Conservation (phyloP, 1,139 yeast genomes). For the Wickerhamomyces sp. region DNA sequence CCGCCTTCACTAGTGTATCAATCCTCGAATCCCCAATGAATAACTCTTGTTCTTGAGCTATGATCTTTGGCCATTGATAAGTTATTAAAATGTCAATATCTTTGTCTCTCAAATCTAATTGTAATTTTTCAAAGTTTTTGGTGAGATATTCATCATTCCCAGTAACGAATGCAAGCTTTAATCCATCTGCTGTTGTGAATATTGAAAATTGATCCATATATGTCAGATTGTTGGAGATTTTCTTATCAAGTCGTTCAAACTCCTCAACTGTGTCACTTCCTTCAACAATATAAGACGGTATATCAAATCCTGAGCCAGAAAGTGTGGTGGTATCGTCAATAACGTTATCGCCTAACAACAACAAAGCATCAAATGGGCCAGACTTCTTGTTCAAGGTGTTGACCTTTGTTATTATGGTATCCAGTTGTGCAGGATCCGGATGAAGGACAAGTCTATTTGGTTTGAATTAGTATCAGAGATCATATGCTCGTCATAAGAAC, state of each 20-base stretch:
- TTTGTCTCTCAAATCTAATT: conserved; percentile 16
- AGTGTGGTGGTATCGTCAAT: conserved; percentile 13
- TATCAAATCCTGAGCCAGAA: conserved; percentile 23
- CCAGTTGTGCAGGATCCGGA: conserved; percentile 13
- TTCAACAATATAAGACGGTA: conserved; percentile 31
- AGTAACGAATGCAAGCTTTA: conserved; percentile 42
- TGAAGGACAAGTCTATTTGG: conserved; percentile 13
- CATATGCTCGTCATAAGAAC: neutral
- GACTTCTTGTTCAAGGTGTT: conserved; percentile 47
- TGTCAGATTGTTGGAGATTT: conserved; percentile 17
- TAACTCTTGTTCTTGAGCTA: conserved; percentile 35
- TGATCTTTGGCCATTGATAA: conserved; percentile 55
- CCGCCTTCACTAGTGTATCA: conserved; percentile 39
- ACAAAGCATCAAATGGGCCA: conserved; percentile 59
- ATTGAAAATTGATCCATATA: conserved; percentile 33
- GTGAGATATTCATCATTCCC: conserved; percentile 25
- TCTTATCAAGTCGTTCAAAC: neutral
- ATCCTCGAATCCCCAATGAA: conserved; percentile 30
- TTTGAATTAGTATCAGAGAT: neutral
- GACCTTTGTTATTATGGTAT: conserved; percentile 32
- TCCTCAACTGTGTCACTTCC: conserved; percentile 4
- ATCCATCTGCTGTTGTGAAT: conserved; percentile 38
- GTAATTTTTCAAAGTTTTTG: conserved; percentile 20
- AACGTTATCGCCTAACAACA: conserved; percentile 47
- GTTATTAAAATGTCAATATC: conserved; percentile 53